Conservation (phyloP, 2,329 filamentous ascomycete genomes). For the Sphaceloma murrayae region DNA sequence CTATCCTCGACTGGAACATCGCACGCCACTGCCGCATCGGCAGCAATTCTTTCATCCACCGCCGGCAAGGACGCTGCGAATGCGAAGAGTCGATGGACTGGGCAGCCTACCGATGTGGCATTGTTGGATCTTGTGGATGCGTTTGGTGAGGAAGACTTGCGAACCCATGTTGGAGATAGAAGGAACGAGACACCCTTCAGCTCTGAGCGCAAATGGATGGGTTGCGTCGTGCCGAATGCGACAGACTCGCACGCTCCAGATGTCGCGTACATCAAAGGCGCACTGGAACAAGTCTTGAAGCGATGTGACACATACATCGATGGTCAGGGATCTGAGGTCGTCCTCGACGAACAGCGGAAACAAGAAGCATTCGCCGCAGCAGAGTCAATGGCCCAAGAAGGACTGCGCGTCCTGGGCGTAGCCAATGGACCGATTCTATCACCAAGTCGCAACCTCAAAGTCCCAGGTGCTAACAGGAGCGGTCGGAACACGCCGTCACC, state of each 20-base stretch:
- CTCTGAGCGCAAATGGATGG: constrained; percentile 99
- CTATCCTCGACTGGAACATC: constrained; percentile 60
- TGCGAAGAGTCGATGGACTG: constrained; percentile 81
- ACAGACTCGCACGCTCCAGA: constrained; percentile 55
- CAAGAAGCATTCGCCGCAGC: constrained; percentile 70
- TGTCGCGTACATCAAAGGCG: constrained; percentile 90
- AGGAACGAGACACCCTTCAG: constrained; percentile 87
- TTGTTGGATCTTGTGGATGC: constrained; percentile 86
- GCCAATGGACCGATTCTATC: constrained; percentile 61
- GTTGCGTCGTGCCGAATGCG: constrained; percentile 63
- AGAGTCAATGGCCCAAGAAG: constrained; percentile 77
- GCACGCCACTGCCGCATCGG: constrained; percentile 56
- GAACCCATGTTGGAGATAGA: constrained; percentile 73
- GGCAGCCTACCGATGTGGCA: constrained; percentile 95
- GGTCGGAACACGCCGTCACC: constrained; percentile 34
- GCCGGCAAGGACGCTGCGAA: constrained; percentile 51
- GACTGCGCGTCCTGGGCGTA: constrained; percentile 83
- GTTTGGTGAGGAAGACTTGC: constrained; percentile 83
- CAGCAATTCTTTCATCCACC: constrained; percentile 78
- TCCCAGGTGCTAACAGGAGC: constrained; percentile 4
- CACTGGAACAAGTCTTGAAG: constrained; percentile 74
- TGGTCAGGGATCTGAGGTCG: constrained; percentile 73
- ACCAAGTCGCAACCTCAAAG: constrained; percentile 33
- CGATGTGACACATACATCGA: constrained; percentile 88
- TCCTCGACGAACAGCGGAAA: constrained; percentile 66